These are phyloP conservation scores for Gymnopilus junonius DNA, from an alignment of 768 basidiomycete genomes.

Conservation along the genomic window DNA sequence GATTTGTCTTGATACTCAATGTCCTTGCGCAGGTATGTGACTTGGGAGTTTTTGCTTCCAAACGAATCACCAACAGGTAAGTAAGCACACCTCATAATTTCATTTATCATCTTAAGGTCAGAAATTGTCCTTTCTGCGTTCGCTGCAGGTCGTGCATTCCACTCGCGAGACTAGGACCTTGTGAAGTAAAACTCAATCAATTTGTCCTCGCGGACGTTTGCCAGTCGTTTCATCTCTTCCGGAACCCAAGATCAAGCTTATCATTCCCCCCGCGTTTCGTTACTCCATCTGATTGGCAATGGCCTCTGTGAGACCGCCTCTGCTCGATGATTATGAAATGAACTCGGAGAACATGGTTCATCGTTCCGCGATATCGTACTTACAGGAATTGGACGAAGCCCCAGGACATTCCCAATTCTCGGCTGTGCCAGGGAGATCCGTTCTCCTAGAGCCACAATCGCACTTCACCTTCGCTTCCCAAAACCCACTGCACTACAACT, in stretches of 20 bases:
- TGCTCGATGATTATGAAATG: no score
- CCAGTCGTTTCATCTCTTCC: no score
- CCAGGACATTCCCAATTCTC: not conserved
- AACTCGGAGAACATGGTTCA: not conserved
- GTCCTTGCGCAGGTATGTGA: not conserved
- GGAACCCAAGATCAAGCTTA: no score
- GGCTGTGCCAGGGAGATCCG: not conserved
- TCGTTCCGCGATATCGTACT: not conserved
- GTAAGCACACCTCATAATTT: not conserved
- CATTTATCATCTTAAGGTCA: not conserved
- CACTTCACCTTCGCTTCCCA: not conserved
- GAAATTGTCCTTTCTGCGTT: no score
- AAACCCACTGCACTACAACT: not conserved
- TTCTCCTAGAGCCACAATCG: not conserved
- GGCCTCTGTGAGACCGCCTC: not conserved
- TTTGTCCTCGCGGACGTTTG: no score
- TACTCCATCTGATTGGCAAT: not conserved
- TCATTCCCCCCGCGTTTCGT: no score
- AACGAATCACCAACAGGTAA: not conserved
- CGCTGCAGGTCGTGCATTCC: no score
- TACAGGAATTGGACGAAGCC: not conserved
- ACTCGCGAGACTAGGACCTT: no score
- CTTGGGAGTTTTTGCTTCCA: not conserved
- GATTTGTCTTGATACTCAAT: not conserved
- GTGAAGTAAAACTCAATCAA: no score